Conservation (phyloP, 78 protist species). For the Monocercomonoides exilis region DNA sequence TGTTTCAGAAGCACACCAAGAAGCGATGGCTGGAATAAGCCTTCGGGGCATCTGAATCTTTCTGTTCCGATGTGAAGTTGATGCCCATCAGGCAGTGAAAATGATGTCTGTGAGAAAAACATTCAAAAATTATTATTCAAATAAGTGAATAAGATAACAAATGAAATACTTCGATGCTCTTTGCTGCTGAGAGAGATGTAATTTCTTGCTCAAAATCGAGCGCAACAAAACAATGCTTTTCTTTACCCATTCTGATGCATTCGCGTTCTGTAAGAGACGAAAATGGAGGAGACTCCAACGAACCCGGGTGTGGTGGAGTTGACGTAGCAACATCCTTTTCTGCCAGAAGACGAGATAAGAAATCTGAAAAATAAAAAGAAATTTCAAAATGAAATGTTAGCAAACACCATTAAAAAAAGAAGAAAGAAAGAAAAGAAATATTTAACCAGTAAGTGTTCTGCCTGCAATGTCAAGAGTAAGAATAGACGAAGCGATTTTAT, state of each 20-base stretch:
- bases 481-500: background rate
- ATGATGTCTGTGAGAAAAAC: background rate
- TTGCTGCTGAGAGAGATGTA: background rate
- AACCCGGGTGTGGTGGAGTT: background rate
- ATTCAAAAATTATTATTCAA: background rate
- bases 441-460: constrained; percentile 69
- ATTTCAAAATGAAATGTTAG: background rate
- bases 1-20: constrained; percentile 4
- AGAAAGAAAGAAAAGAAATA: background rate
- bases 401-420: background rate
- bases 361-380: background rate
- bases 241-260: constrained; percentile 31
- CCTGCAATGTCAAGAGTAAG: constrained; percentile 48
- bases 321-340: background rate
- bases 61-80: background rate
- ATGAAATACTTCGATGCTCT: background rate
- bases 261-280: background rate
- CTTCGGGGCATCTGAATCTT: constrained; percentile 43
- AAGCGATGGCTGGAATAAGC: constrained; percentile 38
- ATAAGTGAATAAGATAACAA: background rate
- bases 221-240: constrained; percentile 24
- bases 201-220: constrained; percentile 31
- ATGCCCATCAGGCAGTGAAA: constrained; percentile 42
- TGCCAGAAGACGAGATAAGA: constrained; percentile 47
- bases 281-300: background rate